Evolutionary conservation across 1,284 basidiomycete genomes (phyloP), one percentile per base, ranked within the genome.

Genomic region (Irpex rosettiformis): DNA sequence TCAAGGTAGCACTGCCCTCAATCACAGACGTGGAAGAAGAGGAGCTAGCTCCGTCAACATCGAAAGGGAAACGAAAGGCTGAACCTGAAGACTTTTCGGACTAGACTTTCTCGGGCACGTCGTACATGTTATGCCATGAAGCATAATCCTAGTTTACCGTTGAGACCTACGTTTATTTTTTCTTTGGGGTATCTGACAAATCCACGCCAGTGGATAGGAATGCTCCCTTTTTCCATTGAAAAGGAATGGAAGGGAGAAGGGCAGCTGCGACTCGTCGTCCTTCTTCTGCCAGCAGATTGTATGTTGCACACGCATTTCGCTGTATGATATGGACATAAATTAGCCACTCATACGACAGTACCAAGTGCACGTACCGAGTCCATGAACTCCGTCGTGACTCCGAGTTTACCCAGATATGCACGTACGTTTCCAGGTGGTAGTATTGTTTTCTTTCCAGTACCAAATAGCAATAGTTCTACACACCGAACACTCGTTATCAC

Each of bases 281-380:
- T 74, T 98, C 96, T 73, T 98, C 96, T 0, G 89, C 76, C 42
- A 98, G 81, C 30, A 98, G 75, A 72, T 98, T 98, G 73, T 94
- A 98, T 0, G 96, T 97, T 30, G 94, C 90, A 67, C 93, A 94
- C 10, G 96, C 96, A 69, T 96, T 96, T 65, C 91, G 78, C 92
- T 94, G 61, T n/a, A 29, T 8, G n/a, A 22, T 4, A 16, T 10
- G 49, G 27, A n/a, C 4, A 7, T 13, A 13, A 37, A 27, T 18
- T 21, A 10, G 52, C 3, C 40, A 10, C 5, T 42, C 4, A 6
- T 21, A 21, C 16, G 11, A 3, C 22, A 27, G 3, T 4, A 21
- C 54, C 4, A 47, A 18, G 51, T 63, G 4, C 6, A 80, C 88
- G 61, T 68, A 96, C 96, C 52, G 94, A 94, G 70, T 95, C 93